A percentile compares a stretch with the other conserved stretches of the same genome.
These are phyloP conservation scores for Penicillium angulare DNA, from an alignment of 495 filamentous ascomycete genomes.

Conservation along the genomic window DNA sequence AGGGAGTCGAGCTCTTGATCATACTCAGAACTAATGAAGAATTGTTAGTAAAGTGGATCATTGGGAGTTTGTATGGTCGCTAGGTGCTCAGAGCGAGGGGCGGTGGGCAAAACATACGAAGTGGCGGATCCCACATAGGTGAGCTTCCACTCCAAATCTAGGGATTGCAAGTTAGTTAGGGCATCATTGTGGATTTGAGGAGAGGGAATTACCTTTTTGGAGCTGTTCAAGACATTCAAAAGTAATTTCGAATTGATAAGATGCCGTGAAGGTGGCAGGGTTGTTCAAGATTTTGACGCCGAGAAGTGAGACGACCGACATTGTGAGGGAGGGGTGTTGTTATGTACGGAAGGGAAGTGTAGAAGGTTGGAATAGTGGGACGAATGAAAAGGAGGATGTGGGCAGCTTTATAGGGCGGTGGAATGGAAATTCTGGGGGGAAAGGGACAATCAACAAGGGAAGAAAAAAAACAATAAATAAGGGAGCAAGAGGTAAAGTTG, in stretches of 20 bases:
- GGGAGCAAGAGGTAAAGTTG: neutral
- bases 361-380: conserved; percentile 7
- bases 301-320: conserved; percentile 96
- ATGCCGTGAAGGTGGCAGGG: conserved; percentile 81
- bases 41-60: conserved; percentile 16
- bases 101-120: conserved; percentile 60
- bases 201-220: conserved; percentile 68
- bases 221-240: conserved; percentile 94
- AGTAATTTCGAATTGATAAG: conserved; percentile 96
- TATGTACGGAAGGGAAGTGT: conserved; percentile 18
- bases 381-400: conserved; percentile 63
- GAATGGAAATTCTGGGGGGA: conserved; percentile 1
- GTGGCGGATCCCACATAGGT: conserved; percentile 98
- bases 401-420: conserved; percentile 68
- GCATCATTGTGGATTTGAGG: neutral
- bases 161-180: conserved; percentile 6
- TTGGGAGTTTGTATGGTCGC: neutral
- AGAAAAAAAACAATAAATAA: conserved; percentile 23
- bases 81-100: conserved; percentile 2
- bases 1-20: conserved; percentile 97
- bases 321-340: conserved; percentile 43
- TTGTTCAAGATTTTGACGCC: conserved; percentile 96
- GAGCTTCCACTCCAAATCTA: conserved; percentile 98
- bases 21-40: conserved; percentile 72
- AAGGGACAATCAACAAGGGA: no score